Evolutionary conservation across 1,284 basidiomycete species (phyloP).

Genomic region (Naganishia sp.): DNA sequence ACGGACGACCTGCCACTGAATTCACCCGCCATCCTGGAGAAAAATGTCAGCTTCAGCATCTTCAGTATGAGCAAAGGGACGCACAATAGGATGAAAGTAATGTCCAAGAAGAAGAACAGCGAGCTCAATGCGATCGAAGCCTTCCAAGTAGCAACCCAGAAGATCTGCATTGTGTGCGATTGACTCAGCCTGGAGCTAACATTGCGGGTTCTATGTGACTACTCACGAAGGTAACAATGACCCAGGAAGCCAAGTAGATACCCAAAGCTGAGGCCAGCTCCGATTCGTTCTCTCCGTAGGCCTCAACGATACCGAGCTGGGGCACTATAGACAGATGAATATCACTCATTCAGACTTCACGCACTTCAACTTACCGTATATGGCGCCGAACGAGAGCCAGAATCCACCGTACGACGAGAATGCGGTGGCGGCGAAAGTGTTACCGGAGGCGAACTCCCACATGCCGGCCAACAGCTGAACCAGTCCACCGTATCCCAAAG

Average conservation of each 20-base stretch:
- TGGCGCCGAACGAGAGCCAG: constrained; percentile 55
- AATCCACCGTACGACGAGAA: constrained; percentile 77
- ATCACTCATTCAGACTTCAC: background rate
- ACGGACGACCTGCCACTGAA: constrained; percentile 42
- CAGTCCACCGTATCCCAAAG: constrained; percentile 77
- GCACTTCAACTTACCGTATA: constrained; percentile 40
- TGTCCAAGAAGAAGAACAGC: constrained; percentile 71
- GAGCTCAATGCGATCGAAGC: constrained; percentile 66
- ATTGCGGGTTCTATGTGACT: too few species aligned
- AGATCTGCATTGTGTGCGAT: constrained; percentile 38
- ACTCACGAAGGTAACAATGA: constrained; percentile 37
- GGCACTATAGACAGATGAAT: constrained; percentile 37
- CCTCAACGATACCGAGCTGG: constrained; percentile 57
- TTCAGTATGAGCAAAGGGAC: constrained; percentile 25
- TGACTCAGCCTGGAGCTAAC: background rate
- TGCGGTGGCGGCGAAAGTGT: constrained; percentile 65
- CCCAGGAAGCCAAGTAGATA: constrained; percentile 55
- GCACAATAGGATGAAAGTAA: constrained; percentile 58
- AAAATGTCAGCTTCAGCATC: constrained; percentile 27
- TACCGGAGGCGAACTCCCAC: constrained; percentile 70
- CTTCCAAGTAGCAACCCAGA: constrained; percentile 63
- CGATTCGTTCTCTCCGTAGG: constrained; percentile 42
- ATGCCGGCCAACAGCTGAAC: constrained; percentile 64
- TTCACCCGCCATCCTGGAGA: constrained; percentile 44
- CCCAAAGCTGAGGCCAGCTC: constrained; percentile 58